These are phyloP conservation scores for Pichiaceae sp. DNA, from an alignment of 1,139 yeast genomes.

Conservation along the genomic window DNA sequence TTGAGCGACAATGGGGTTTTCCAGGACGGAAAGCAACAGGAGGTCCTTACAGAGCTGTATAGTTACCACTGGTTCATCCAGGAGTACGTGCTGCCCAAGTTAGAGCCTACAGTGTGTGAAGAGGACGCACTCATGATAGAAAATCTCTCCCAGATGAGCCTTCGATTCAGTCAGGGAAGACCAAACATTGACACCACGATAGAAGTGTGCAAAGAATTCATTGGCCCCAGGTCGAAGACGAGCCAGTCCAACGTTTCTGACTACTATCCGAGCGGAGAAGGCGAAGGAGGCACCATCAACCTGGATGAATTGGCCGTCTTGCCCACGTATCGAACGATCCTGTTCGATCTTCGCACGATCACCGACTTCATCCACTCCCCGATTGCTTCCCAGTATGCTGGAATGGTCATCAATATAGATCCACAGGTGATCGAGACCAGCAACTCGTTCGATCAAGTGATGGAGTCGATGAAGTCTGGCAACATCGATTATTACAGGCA, in stretches of 20 bases:
- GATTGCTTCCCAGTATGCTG: constrained; percentile 24
- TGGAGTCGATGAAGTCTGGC: not conserved
- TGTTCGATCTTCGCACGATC: constrained; percentile 61
- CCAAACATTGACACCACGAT: constrained; percentile 9
- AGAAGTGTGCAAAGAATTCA: constrained; percentile 7
- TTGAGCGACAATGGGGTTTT: constrained; percentile 7
- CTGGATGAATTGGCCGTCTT: not conserved
- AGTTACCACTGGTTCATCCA: constrained; percentile 12
- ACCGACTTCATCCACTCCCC: constrained; percentile 52
- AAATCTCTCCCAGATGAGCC: constrained; percentile 6
- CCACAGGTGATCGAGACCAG: constrained; percentile 42
- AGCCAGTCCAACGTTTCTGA: not conserved
- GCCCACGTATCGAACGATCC: not conserved
- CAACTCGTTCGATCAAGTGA: constrained; percentile 29
- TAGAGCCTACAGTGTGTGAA: constrained; percentile 4
- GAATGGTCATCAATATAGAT: constrained; percentile 1
- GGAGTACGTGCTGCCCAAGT: constrained; percentile 8
- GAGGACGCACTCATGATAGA: constrained; percentile 12
- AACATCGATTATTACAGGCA: constrained; percentile 1
- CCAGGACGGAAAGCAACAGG: constrained; percentile 9
- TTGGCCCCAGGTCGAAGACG: constrained; percentile 1
- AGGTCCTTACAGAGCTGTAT: constrained; percentile 12
- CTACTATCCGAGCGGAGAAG: not conserved
- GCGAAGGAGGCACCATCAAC: not conserved
- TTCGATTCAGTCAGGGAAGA: constrained; percentile 6